Base-by-base conservation (phyloP, 345 rosid species). In the Lagerstroemia speciosa region DNA sequence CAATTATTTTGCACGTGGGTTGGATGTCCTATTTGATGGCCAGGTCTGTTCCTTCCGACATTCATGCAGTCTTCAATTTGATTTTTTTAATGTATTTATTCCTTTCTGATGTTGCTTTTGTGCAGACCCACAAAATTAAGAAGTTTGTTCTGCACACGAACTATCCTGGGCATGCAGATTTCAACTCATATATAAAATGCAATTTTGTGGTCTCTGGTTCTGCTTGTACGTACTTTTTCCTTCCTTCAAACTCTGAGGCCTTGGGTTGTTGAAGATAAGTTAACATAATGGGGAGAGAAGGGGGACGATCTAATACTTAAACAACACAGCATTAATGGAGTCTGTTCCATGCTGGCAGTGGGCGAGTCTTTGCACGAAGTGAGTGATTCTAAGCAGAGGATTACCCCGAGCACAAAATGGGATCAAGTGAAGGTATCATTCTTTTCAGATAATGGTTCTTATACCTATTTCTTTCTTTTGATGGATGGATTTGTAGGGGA, bases 101-200 rank as follows among this genome's bases (percentile, higher is more conserved):
- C 61, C 45, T 78, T 66, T 67, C 32, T 65, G 65, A 34, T 38
- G 70, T 69, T 38, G 34, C 68, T 50, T 43, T 74, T 70, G 29
- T 82, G 79, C 90, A 94, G 99, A 87, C 84, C 70, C 98, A 94
- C 80, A 89, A 83, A 78, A 83, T 87, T 71, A 91, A 91, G 79
- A 94, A 94, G 88, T 94, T 94, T 77, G 89, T 94, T 72, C 79
- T 94, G 73, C 98, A 94, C 75, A 88, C 97, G 30, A 91, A 94
- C 80, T 91, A 94, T 80, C 98, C 96, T 65, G 99, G 99, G 61
- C 99, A 94, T 83, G 85, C 96, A 32, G 99, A 94, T 83, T 94
- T 94, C 78, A 94, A 91, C 84, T 88, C 93, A 61, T 94, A 91
- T 77, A 87, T 94, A 50, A 94, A 94, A 80, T 88, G 96, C 90